A percentile compares a stretch with the other conserved stretches of the same genome.
Conservation (phyloP, 176 grass and related monocot species). For the Alopecurus myosuroides region DNA sequence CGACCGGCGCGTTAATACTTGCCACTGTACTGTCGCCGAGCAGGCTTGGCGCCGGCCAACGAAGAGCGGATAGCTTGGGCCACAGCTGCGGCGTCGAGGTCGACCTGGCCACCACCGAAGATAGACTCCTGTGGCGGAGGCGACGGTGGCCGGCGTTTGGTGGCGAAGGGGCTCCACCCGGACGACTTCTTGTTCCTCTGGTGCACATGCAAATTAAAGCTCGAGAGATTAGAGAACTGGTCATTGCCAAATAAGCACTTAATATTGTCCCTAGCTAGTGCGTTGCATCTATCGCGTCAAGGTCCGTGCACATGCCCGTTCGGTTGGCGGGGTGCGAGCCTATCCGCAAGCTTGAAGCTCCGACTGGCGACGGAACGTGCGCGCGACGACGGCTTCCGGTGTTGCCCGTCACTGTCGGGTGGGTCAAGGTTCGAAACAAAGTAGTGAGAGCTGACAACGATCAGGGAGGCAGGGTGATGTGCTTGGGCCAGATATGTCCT, state of each 20-base stretch:
- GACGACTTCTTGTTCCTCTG: constrained; percentile 8
- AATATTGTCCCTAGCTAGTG: background rate
- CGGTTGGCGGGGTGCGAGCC: background rate
- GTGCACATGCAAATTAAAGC: constrained; percentile 9
- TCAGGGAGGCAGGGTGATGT: background rate
- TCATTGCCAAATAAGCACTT: background rate
- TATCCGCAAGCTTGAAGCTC: background rate
- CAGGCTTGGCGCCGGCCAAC: background rate
- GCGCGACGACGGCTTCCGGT: background rate
- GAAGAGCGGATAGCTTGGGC: background rate
- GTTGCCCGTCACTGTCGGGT: background rate
- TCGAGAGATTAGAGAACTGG: background rate
- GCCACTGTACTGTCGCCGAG: background rate
- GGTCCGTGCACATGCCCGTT: constrained; percentile 21
- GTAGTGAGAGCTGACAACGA: background rate
- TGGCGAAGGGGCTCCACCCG: constrained; percentile 16
- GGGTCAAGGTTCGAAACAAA: background rate
- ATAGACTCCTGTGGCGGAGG: background rate
- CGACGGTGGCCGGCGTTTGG: constrained; percentile 15
- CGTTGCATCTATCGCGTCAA: background rate
- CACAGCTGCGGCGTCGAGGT: background rate
- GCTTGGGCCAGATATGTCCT: background rate
- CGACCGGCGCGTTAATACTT: background rate
- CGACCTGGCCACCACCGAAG: background rate
- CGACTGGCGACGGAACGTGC: background rate